Conservation (phyloP, 2,329 filamentous ascomycete genomes). For the Penicillium sp. region DNA sequence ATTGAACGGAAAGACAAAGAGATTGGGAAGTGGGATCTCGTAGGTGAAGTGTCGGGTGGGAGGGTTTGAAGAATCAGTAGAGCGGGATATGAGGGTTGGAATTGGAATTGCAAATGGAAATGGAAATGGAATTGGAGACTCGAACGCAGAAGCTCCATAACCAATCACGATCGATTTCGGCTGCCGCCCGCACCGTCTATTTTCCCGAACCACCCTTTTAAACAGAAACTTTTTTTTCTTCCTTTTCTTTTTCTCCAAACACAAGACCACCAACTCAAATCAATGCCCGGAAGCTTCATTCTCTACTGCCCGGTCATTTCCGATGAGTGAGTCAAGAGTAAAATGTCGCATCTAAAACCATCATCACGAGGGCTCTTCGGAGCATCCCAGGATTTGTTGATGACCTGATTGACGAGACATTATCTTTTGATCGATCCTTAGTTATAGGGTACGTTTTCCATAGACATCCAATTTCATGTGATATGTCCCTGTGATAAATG, state of each 20-base stretch:
- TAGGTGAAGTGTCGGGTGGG: not conserved
- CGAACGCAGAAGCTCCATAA: constrained; percentile 14
- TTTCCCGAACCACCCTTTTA: constrained; percentile 23
- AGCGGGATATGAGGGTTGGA: not conserved
- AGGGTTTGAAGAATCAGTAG: not conserved
- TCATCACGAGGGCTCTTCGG: constrained; percentile 62
- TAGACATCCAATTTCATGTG: constrained; percentile 2
- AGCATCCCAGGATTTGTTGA: constrained; percentile 47
- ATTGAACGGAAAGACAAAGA: not conserved
- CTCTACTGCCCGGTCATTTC: constrained; percentile 67
- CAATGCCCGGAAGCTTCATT: constrained; percentile 60
- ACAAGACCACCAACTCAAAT: constrained; percentile 72
- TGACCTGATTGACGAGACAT: constrained; percentile 49
- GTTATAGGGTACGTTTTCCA: constrained; percentile 19
- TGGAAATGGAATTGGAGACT: constrained; percentile 29
- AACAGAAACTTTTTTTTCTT: constrained; percentile 11
- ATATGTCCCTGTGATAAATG: constrained; percentile 23
- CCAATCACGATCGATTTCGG: constrained; percentile 32
- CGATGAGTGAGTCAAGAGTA: constrained; percentile 70
- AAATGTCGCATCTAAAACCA: constrained; percentile 75
- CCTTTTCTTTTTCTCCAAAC: constrained; percentile 39
- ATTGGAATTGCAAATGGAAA: not conserved
- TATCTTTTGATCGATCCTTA: constrained; percentile 5
- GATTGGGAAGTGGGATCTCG: not conserved
- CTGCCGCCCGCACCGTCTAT: constrained; percentile 32